A percentile compares a stretch with the other conserved stretches of the same genome.
phyloP scores from a whole-genome alignment of 441 rosid species.

The Gossypium laxum region DNA sequence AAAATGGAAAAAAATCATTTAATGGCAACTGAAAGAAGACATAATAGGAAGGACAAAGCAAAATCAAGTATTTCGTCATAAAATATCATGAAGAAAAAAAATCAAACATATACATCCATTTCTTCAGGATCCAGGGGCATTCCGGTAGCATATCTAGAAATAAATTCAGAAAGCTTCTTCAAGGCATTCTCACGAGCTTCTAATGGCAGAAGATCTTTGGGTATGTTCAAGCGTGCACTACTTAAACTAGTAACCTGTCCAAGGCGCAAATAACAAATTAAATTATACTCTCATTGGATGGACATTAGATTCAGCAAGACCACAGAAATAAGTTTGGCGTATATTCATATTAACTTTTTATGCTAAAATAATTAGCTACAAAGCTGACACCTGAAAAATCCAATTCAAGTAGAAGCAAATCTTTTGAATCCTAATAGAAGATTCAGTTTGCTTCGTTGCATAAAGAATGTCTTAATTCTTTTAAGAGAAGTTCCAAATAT shows the following conservation, averaged over 20 bases:
- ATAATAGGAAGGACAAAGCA: neutral
- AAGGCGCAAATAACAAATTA: slow-evolving; percentile 18
- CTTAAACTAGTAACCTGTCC: slow-evolving; percentile 67
- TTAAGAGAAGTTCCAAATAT: neutral
- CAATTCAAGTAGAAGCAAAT: neutral
- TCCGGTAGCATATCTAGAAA: slow-evolving; percentile 67
- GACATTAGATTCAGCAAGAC: neutral
- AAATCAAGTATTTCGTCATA: neutral
- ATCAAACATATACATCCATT: slow-evolving; percentile 34
- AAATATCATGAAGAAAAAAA: slow-evolving; percentile 2
- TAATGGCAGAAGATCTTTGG: slow-evolving; percentile 73
- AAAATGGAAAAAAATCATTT: slow-evolving; percentile 14
- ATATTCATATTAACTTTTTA: neutral
- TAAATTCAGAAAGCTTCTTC: slow-evolving; percentile 71
- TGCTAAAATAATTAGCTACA: neutral
- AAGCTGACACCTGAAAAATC: neutral
- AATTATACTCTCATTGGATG: slow-evolving; percentile 8
- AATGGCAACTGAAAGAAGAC: slow-evolving; percentile 2
- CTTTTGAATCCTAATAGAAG: neutral
- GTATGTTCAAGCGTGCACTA: slow-evolving; percentile 64
- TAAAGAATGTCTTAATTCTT: neutral
- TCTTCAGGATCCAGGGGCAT: slow-evolving; percentile 84
- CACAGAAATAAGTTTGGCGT: neutral
- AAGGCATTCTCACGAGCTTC: slow-evolving; percentile 87
- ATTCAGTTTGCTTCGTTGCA: neutral